Percentiles rank a stretch among this genome's conserved stretches.
Conservation (phyloP, 176 grass and related monocot genomes). For the Cymbopogon citratus region DNA sequence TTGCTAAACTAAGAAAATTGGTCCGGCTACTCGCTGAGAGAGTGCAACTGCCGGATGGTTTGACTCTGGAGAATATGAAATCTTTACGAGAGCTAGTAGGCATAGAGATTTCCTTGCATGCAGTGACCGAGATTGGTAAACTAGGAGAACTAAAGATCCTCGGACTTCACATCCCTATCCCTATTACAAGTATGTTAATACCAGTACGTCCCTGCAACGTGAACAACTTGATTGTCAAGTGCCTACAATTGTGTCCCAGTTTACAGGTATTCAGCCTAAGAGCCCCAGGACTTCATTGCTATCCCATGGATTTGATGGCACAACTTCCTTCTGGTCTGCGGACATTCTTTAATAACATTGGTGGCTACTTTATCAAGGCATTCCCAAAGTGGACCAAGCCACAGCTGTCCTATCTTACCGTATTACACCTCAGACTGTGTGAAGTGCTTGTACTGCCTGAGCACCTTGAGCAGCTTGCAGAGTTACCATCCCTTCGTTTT, state of each 20-base stretch:
- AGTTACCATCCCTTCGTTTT: not conserved
- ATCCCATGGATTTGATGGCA: too few relatives aligned
- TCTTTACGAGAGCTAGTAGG: not conserved
- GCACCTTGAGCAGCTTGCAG: not conserved
- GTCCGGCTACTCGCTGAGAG: not conserved
- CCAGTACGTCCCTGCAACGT: too few relatives aligned
- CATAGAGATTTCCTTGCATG: not conserved
- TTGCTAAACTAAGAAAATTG: not conserved
- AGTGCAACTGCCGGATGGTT: not conserved
- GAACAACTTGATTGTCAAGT: too few relatives aligned
- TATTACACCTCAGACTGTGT: not conserved
- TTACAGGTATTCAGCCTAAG: too few relatives aligned
- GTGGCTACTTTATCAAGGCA: too few relatives aligned
- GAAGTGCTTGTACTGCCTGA: not conserved
- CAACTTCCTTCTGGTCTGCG: too few relatives aligned
- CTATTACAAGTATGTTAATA: too few relatives aligned
- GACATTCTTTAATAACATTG: too few relatives aligned
- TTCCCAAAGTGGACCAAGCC: too few relatives aligned
- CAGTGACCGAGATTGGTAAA: not conserved
- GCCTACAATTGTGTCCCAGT: too few relatives aligned
- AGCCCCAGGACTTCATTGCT: too few relatives aligned
- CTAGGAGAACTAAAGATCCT: not conserved
- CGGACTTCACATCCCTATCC: too few relatives aligned
- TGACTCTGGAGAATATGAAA: not conserved
- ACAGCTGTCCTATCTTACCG: not conserved